A percentile compares a stretch with the other conserved stretches of the same genome.
Evolutionary conservation across 768 basidiomycete genomes (phyloP).

Genomic region (Lyophyllum decastes): DNA sequence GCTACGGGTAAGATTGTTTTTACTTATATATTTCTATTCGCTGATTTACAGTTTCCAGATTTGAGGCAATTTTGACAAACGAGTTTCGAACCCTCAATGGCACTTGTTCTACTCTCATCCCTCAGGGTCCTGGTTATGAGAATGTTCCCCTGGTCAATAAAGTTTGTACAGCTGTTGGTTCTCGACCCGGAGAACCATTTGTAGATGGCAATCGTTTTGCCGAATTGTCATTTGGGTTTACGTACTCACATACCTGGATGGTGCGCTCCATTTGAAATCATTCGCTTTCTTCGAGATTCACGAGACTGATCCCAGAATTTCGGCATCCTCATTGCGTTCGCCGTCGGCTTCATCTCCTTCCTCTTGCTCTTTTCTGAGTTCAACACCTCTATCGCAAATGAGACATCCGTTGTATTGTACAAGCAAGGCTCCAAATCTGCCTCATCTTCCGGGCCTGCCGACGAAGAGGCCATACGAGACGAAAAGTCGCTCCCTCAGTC

Average conservation of each 20-base stretch:
- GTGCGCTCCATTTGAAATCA: slow-evolving; percentile 4
- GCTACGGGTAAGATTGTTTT: slow-evolving; percentile 35
- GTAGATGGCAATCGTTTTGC: slow-evolving; percentile 62
- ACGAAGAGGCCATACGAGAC: slow-evolving; percentile 34
- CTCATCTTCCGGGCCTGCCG: slow-evolving; percentile 26
- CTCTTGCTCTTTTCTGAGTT: slow-evolving; percentile 64
- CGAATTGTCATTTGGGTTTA: slow-evolving; percentile 51
- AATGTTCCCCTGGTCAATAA: slow-evolving; percentile 61
- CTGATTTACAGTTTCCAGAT: slow-evolving; percentile 39
- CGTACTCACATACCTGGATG: slow-evolving; percentile 26
- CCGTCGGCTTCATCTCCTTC: slow-evolving; percentile 49
- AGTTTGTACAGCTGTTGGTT: slow-evolving; percentile 75
- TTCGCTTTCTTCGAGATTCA: neutral
- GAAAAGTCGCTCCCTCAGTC: slow-evolving; percentile 24
- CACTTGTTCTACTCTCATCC: slow-evolving; percentile 56
- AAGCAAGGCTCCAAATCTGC: slow-evolving; percentile 49
- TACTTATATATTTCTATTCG: slow-evolving; percentile 49
- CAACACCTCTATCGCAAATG: slow-evolving; percentile 40
- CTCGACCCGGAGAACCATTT: slow-evolving; percentile 52
- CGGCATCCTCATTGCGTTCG: slow-evolving; percentile 72
- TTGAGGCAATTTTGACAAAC: slow-evolving; percentile 76
- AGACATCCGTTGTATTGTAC: slow-evolving; percentile 55
- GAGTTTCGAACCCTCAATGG: slow-evolving; percentile 77
- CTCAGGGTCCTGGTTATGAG: slow-evolving; percentile 65
- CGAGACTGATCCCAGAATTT: slow-evolving; percentile 43